phyloP scores from a whole-genome alignment of 345 rosid species.

The Brassica cretica region DNA sequence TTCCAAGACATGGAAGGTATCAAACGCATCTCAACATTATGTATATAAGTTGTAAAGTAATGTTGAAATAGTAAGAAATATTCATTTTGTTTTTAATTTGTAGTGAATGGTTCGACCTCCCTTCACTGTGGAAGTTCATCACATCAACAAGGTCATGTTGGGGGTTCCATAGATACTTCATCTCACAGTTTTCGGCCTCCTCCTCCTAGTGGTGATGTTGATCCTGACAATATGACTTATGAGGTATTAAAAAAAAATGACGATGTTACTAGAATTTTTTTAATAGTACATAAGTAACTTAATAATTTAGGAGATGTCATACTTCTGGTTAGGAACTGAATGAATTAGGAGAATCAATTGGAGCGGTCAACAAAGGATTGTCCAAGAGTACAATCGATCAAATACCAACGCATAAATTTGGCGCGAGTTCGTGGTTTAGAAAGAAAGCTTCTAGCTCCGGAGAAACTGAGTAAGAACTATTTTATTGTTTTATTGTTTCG shows the following conservation, averaged over 20 bases:
- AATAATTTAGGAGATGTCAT: conserved; percentile 10
- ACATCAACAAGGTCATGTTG: neutral
- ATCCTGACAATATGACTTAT: conserved; percentile 28
- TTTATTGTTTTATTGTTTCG: neutral
- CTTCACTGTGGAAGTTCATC: neutral
- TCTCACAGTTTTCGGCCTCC: neutral
- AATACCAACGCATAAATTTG: neutral
- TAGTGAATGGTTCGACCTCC: conserved; percentile 5
- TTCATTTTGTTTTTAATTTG: neutral
- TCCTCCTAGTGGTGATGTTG: conserved; percentile 13
- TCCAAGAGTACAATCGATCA: conserved; percentile 2
- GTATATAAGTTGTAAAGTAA: neutral
- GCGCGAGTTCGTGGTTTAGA: neutral
- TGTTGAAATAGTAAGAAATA: neutral
- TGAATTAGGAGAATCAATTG: conserved; percentile 28
- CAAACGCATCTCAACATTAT: neutral
- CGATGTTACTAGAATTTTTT: neutral
- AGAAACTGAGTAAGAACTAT: neutral
- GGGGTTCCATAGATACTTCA: neutral
- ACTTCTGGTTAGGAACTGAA: conserved; percentile 11
- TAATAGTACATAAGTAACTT: conserved; percentile 5
- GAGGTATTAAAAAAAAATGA: conserved; percentile 7
- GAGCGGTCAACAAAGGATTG: conserved; percentile 27
- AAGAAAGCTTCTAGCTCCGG: neutral
- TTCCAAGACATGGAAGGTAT: conserved; percentile 11